Evolutionary conservation across 108 stramenopile genomes (phyloP).

Genomic region (Chaetoceros tenuissimus): DNA sequence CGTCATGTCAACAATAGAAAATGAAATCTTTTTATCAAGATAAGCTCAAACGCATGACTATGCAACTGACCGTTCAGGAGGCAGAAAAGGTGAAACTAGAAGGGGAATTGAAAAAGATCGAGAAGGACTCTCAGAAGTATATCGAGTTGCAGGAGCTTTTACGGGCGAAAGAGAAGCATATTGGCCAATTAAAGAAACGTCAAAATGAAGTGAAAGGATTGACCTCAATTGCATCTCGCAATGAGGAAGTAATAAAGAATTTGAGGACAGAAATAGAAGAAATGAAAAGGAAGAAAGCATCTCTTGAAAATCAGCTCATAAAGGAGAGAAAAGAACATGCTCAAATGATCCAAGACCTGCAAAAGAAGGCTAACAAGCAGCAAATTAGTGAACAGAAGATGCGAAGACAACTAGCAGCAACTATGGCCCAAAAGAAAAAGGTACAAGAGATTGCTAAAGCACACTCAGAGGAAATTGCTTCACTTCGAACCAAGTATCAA

Average conservation of each 20-base stretch:
- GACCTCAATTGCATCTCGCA: constrained; percentile 38
- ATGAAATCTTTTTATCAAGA: constrained; percentile 55
- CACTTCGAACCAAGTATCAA: constrained; percentile 50
- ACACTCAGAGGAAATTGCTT: constrained; percentile 25
- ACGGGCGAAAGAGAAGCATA: constrained; percentile 36
- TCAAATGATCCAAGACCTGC: constrained; percentile 1
- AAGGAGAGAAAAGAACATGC: not conserved
- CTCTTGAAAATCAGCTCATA: not conserved
- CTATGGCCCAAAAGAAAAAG: constrained; percentile 33
- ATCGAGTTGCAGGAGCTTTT: constrained; percentile 19
- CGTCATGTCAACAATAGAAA: constrained; percentile 5
- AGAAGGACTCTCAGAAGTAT: not conserved
- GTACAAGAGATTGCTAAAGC: constrained; percentile 54
- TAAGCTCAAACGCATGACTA: constrained; percentile 39
- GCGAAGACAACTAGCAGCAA: not conserved
- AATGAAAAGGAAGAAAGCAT: not conserved
- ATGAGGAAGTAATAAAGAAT: constrained; percentile 7
- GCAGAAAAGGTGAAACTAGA: constrained; percentile 27
- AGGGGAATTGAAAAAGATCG: constrained; percentile 26
- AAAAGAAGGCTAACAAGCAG: constrained; percentile 22
- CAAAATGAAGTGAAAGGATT: constrained; percentile 30
- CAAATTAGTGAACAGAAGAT: not conserved
- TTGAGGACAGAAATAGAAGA: not conserved
- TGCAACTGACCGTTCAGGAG: constrained; percentile 24
- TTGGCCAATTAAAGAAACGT: constrained; percentile 28